Evolutionary conservation across 306 rosid genomes (phyloP).

Genomic region (Alnus rubra): DNA sequence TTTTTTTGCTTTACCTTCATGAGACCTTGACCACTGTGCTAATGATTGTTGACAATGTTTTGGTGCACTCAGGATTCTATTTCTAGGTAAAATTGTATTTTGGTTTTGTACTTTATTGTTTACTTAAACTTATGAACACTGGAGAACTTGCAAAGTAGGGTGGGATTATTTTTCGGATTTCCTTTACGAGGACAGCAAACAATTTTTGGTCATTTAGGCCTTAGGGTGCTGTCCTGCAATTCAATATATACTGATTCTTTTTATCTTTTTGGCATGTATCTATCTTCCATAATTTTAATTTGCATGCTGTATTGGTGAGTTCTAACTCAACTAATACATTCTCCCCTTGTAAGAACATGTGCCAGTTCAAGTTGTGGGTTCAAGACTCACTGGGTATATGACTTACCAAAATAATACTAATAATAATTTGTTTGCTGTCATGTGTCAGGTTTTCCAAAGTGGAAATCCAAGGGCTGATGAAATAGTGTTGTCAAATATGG

Average conservation of each 20-base stretch:
- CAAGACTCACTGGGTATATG: not conserved
- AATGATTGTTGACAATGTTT: not conserved
- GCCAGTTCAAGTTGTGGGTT: not conserved
- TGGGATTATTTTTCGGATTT: slow-evolving; percentile 6
- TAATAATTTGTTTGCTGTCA: slow-evolving; percentile 19
- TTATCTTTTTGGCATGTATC: slow-evolving; percentile 16
- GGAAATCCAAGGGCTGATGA: slow-evolving; percentile 80
- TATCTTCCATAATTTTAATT: not conserved
- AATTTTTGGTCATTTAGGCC: not conserved
- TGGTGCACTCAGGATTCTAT: not conserved
- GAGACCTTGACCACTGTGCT: not conserved
- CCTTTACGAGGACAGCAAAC: slow-evolving; percentile 1
- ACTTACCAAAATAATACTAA: not conserved
- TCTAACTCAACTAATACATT: not conserved
- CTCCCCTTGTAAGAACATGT: not conserved
- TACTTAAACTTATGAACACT: slow-evolving; percentile 3
- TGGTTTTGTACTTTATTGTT: slow-evolving; percentile 3
- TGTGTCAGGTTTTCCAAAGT: slow-evolving; percentile 70
- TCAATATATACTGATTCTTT: slow-evolving; percentile 16
- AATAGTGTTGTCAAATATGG: slow-evolving; percentile 77
- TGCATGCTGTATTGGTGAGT: not conserved
- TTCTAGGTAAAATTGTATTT: slow-evolving; percentile 8
- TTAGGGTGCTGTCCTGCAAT: slow-evolving; percentile 8
- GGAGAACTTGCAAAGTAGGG: not conserved
- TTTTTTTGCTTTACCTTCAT: not conserved